phyloP scores from a whole-genome alignment of 2,329 filamentous ascomycete genomes.

The Paradendryphiella salina region DNA sequence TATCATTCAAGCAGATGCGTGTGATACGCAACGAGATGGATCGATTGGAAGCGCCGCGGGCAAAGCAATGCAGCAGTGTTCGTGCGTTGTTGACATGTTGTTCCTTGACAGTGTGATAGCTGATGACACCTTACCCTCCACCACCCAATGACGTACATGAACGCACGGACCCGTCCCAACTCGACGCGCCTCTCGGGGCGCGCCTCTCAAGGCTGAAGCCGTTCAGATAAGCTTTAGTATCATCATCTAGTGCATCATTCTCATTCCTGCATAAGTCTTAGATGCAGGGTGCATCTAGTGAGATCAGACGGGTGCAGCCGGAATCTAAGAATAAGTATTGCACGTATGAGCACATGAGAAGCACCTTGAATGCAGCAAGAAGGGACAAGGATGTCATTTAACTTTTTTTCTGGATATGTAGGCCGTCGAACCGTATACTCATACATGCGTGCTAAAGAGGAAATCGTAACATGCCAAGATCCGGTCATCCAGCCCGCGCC shows the following conservation, averaged over 20 bases:
- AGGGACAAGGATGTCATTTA: neutral
- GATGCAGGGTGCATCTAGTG: neutral
- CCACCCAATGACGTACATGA: neutral
- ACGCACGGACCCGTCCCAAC: constrained; percentile 4
- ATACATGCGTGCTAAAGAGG: neutral
- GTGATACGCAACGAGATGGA: no score
- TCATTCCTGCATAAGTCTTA: neutral
- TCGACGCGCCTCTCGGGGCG: neutral
- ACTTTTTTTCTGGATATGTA: neutral
- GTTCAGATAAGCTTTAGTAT: constrained; percentile 8
- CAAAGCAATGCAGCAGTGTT: no score
- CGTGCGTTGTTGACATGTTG: neutral
- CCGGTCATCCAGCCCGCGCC: neutral
- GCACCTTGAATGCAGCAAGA: neutral
- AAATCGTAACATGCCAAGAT: neutral
- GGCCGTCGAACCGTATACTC: constrained; percentile 1
- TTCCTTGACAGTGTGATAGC: neutral
- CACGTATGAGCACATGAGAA: neutral
- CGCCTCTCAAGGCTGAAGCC: neutral
- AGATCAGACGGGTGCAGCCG: neutral
- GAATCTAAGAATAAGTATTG: neutral
- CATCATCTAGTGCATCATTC: neutral
- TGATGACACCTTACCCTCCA: constrained; percentile 1
- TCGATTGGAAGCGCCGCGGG: no score
- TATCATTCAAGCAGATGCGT: no score